These are phyloP conservation scores for Arachis monticola DNA, from an alignment of 331 rosid genomes.

Conservation along the genomic window DNA sequence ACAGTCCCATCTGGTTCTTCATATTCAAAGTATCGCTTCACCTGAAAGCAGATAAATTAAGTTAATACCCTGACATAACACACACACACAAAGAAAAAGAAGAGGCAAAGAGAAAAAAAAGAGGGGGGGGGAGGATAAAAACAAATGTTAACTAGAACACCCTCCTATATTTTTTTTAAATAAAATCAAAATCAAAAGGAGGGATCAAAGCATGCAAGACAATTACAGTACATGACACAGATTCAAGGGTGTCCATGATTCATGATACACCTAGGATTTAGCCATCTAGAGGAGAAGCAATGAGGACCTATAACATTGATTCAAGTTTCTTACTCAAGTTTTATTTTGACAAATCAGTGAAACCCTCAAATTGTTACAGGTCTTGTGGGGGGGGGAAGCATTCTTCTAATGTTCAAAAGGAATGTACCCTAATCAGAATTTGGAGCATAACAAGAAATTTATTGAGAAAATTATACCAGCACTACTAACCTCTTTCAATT, in stretches of 20 bases:
- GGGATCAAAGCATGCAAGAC: constrained; percentile 16
- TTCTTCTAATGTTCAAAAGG: constrained; percentile 13
- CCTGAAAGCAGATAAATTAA: constrained; percentile 53
- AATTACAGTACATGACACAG: constrained; percentile 16
- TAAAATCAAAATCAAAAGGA: constrained; percentile 6
- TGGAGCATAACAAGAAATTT: constrained; percentile 14
- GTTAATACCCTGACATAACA: not conserved
- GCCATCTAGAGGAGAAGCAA: constrained; percentile 7
- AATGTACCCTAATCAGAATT: not conserved
- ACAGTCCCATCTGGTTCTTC: constrained; percentile 61
- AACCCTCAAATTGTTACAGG: constrained; percentile 23
- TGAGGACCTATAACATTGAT: constrained; percentile 15
- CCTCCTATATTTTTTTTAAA: not conserved
- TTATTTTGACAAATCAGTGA: constrained; percentile 21
- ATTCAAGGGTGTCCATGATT: constrained; percentile 10
- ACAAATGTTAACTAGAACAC: constrained; percentile 1
- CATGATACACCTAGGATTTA: not conserved
- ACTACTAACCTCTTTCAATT: constrained; percentile 76
- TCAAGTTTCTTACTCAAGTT: constrained; percentile 3
- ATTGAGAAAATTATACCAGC: constrained; percentile 25
- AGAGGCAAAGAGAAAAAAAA: not conserved
- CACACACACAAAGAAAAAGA: too few relatives aligned
- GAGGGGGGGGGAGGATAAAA: not conserved
- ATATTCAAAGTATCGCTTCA: constrained; percentile 74
- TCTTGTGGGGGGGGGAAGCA: not conserved